Evolutionary conservation across 768 basidiomycete species (phyloP), one percentile per base, ranked within the genome.

Genomic region (Boletus reticulatus): DNA sequence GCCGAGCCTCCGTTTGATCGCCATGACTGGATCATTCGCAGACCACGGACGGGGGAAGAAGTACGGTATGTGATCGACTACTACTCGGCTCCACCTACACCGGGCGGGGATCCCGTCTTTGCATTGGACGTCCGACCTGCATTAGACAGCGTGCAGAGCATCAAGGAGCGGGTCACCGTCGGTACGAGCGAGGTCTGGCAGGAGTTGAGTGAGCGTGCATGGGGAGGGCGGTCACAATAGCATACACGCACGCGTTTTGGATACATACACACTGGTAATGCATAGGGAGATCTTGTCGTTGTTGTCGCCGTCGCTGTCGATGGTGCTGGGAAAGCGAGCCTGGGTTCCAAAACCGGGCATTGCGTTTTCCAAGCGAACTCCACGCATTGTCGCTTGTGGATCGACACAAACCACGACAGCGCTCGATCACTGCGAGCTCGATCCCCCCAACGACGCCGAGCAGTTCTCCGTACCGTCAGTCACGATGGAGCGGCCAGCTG

Each of bases 41-140:
- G 96, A 49, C 85, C 87, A 32, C 76, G 77, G 39, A 86, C 88
- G 2, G 86, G 89, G 17, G 83, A 90, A 62, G 89, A 93, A 72
- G 87, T 93, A 49, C 89, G 92, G 68, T 96, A 99, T 72, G 90
- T 99, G 45, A 98, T 99, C 64, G 97, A 99, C 76, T 99, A 99
- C 74, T 98, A 98, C 73, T 90, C 92, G 45, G 94, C 93, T 0
- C 92, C 95, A 2, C 84, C 89, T 3, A 87, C 95, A 52, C 79
- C 84, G 9, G 89, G 97, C 61, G 96, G 96, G 9, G 90, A 89
- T 43, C 97, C 97, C 17, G 94, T 95, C 7, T 98, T 98, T 73
- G 88, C 88, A 9, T 80, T 99, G 27, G 97, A 99, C 68, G 96
- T 98, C 11, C 85, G 96, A 16, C 96, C 97, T 1, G 97, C 97